Evolutionary conservation across 106 monocot species (phyloP).

Genomic region (Platanthera zijinensis): DNA sequence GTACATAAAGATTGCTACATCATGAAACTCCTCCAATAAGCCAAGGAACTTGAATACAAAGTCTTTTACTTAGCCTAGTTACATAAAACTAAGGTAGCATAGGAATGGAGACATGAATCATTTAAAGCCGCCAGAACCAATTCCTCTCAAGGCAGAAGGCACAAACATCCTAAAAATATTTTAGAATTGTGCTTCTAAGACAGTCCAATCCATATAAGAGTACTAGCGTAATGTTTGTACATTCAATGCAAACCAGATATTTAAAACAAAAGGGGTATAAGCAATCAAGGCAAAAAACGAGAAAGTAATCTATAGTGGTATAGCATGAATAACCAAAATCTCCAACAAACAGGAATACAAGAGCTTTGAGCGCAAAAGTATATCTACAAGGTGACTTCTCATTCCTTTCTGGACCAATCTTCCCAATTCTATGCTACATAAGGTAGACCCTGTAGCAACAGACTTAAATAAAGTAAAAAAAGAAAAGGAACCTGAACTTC

Average conservation of each 20-base stretch:
- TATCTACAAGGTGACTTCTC: no score
- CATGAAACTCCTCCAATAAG: neutral
- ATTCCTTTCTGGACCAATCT: no score
- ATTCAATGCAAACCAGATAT: neutral
- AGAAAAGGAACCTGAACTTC: neutral
- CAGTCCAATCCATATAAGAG: neutral
- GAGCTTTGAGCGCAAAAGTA: no score
- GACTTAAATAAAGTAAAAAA: neutral
- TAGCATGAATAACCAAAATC: no score
- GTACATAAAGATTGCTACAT: neutral
- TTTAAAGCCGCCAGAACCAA: neutral
- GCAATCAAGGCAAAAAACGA: no score
- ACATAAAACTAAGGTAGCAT: neutral
- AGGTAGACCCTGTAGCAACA: no score
- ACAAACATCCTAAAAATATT: neutral
- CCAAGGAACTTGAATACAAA: neutral
- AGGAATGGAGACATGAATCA: neutral
- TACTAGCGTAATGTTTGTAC: neutral
- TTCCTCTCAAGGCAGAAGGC: neutral
- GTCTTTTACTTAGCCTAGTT: neutral
- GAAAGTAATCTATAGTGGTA: no score
- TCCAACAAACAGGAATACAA: no score
- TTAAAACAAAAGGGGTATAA: neutral
- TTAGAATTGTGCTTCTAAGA: neutral
- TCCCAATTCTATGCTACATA: no score